Evolutionary conservation across 768 basidiomycete species (phyloP), one percentile per base, ranked within the genome.

Genomic region (Termitomyces sp.): DNA sequence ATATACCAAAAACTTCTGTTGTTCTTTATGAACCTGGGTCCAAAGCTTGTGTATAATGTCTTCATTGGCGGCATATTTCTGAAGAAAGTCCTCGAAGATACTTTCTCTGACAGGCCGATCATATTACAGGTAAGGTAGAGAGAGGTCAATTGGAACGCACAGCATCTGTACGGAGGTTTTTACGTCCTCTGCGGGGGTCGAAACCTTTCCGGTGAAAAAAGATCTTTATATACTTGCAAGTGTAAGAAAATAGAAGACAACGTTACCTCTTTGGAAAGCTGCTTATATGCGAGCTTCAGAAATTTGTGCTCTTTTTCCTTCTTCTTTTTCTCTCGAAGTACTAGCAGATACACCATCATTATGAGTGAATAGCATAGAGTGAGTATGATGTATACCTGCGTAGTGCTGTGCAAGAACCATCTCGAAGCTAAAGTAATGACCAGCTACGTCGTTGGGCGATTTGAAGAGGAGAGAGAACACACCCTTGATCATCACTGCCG

Each of bases 21-120:
- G 68, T 55, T 69, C 68, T 32, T 66, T 61, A 22, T 63, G 63
- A 44, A 70, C 59, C 44, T 69, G 69, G 32, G 38, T 58, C 65
- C 66, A 68, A 32, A 70, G 56, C 36, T 62, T 62, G 38, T 67
- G 66, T 12, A 70, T 70, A 13, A n/a, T 59, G 40, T 70, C 69
- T 58, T 70, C 69, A 48, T 62, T 64, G n/a, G 65, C 57, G n/a
- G 69, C 69, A 36, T 70, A 70, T 48, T 66, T 64, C 32, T 61
- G 61, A 36, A 65, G 53, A 52, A 69, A 70, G 3, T 68, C 65
- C 11, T 58, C 59, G 20, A 66, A 68, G 38, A 68, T 48, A 28
- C 59, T 44, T 60, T 69, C 68, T 20, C 69, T 70, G 59, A 38
- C 20, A 35, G 52, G 40, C 32, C 54, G 44, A 33, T 40, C 28